Evolutionary conservation across 2,329 filamentous ascomycete genomes (phyloP).

Genomic region (Thermomyces lanuginosus): DNA sequence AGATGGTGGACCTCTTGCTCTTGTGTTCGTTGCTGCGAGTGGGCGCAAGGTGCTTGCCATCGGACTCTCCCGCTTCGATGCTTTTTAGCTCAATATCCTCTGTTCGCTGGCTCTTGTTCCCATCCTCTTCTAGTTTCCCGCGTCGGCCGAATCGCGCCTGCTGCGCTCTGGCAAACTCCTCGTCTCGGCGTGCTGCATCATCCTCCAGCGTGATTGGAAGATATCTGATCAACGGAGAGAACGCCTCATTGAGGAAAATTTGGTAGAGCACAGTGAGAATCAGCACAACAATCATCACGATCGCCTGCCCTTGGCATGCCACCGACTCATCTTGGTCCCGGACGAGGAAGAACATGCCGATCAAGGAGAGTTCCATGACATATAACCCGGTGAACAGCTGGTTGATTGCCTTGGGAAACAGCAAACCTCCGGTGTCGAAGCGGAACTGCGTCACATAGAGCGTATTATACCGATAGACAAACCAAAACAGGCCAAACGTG

Average conservation of each 20-base stretch:
- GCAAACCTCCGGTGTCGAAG: constrained; percentile 76
- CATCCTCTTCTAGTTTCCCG: constrained; percentile 36
- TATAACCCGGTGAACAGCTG: constrained; percentile 92
- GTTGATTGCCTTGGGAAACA: constrained; percentile 86
- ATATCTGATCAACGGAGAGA: constrained; percentile 71
- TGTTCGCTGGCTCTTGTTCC: constrained; percentile 21
- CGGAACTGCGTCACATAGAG: constrained; percentile 84
- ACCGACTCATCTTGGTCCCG: constrained; percentile 37
- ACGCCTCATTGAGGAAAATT: constrained; percentile 62
- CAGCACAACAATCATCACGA: constrained; percentile 64
- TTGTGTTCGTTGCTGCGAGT: constrained; percentile 21
- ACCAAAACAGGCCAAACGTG: constrained; percentile 81
- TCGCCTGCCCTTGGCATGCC: constrained; percentile 58
- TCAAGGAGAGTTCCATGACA: constrained; percentile 78
- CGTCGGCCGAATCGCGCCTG: constrained; percentile 49
- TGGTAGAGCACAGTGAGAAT: constrained; percentile 64
- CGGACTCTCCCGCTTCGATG: constrained; percentile 15
- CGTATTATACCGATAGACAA: constrained; percentile 92
- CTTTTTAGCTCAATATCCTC: constrained; percentile 33
- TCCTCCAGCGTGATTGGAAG: constrained; percentile 92
- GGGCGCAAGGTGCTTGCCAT: constrained; percentile 14
- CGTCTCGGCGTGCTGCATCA: constrained; percentile 78
- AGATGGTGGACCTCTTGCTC: constrained; percentile 46
- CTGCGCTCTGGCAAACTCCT: constrained; percentile 70
- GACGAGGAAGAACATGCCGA: constrained; percentile 77